Evolutionary conservation across 768 basidiomycete species (phyloP).

Genomic region (Tulasnella sp.): DNA sequence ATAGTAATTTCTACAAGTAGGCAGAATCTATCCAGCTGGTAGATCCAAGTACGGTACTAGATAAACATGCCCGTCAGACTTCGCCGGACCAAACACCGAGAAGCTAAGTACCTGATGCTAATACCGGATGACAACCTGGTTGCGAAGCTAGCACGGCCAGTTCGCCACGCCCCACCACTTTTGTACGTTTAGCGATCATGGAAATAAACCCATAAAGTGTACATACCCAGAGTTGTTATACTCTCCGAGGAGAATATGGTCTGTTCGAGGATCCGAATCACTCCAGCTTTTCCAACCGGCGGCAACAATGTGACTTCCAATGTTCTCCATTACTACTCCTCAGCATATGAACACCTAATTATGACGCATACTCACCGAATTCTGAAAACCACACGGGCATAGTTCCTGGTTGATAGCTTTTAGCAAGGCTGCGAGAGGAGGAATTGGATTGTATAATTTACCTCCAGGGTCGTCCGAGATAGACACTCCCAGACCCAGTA

Average conservation of each 20-base stretch:
- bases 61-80: background rate
- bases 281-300: conserved; percentile 16
- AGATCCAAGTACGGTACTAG: conserved; percentile 8
- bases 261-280: conserved; percentile 8
- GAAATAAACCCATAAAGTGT: too few relatives aligned
- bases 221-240: conserved; percentile 14
- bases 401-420: background rate
- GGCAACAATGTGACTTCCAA: conserved; percentile 12
- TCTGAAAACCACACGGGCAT: conserved; percentile 25
- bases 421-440: too few relatives aligned
- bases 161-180: conserved; percentile 7
- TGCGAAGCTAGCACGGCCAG: conserved; percentile 7
- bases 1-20: background rate
- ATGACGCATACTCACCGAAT: conserved; percentile 20
- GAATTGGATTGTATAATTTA: background rate
- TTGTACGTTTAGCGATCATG: background rate
- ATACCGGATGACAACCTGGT: conserved; percentile 4
- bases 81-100: background rate
- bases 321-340: conserved; percentile 9
- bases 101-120: background rate
- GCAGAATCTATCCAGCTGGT: conserved; percentile 14
- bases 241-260: conserved; percentile 16
- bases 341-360: conserved; percentile 10
- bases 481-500: background rate
- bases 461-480: conserved; percentile 10